phyloP scores from a whole-genome alignment of 805 yeast genomes.

The Sugiyamaella floridensis region DNA sequence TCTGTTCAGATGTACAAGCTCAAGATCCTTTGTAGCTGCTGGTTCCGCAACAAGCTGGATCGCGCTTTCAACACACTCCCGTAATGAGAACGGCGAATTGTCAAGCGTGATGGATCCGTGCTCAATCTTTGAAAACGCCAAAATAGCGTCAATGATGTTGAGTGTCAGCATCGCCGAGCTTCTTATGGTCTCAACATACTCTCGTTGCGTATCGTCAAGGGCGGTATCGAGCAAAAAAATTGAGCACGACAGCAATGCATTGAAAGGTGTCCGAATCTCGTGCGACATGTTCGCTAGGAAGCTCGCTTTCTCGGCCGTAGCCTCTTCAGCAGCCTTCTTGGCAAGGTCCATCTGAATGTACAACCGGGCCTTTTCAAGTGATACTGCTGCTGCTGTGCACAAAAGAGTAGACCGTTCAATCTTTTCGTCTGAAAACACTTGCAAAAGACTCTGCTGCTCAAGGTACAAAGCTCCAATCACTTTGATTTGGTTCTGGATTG shows the following conservation, averaged over 20 bases:
- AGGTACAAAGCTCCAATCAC: conserved; percentile 43
- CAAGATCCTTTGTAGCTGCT: conserved; percentile 38
- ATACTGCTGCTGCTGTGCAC: conserved; percentile 48
- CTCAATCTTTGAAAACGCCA: conserved; percentile 49
- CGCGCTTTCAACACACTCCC: conserved; percentile 42
- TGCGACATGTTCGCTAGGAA: conserved; percentile 52
- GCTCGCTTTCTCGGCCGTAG: conserved; percentile 49
- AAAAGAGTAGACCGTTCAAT: conserved; percentile 38
- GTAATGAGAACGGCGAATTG: conserved; percentile 39
- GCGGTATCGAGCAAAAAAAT: conserved; percentile 38
- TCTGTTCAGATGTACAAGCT: conserved; percentile 39
- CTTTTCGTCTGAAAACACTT: conserved; percentile 31
- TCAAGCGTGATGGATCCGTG: conserved; percentile 46
- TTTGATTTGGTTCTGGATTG: conserved; percentile 38
- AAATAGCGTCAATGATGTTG: conserved; percentile 47
- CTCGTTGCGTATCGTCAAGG: conserved; percentile 38
- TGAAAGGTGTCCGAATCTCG: conserved; percentile 51
- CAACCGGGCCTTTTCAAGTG: conserved; percentile 41
- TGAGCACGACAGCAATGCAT: conserved; percentile 36
- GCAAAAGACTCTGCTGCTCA: conserved; percentile 30
- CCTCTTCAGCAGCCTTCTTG: conserved; percentile 40
- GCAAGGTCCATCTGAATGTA: conserved; percentile 42
- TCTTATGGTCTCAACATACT: conserved; percentile 47
- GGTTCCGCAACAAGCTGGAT: conserved; percentile 45
- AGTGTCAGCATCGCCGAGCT: conserved; percentile 46